Evolutionary conservation across 2,329 filamentous ascomycete species (phyloP).

Genomic region (Epichloe gansuensis): DNA sequence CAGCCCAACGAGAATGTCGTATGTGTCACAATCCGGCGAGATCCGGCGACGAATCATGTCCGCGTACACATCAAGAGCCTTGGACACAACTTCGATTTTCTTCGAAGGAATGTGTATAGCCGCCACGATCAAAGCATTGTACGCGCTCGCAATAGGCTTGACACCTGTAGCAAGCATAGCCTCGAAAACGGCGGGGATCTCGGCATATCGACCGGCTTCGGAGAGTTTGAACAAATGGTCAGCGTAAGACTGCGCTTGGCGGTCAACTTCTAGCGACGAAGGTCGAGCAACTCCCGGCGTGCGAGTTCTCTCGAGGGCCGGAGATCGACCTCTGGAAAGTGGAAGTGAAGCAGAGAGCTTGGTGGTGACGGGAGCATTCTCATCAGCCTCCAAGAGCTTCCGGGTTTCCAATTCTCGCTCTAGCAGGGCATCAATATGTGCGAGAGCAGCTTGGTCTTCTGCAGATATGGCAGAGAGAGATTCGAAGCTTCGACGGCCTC

Average conservation of each 20-base stretch:
- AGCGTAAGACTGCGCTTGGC: conserved; percentile 60
- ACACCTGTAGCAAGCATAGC: conserved; percentile 74
- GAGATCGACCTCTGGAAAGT: conserved; percentile 29
- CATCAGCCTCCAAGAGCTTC: conserved; percentile 31
- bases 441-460: conserved; percentile 49
- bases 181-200: conserved; percentile 87
- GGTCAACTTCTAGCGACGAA: conserved; percentile 49
- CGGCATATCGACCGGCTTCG: conserved; percentile 60
- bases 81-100: conserved; percentile 74
- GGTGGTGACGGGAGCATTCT: conserved; percentile 25
- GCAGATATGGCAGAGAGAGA: conserved; percentile 27
- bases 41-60: conserved; percentile 89
- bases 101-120: conserved; percentile 71
- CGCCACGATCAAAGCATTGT: conserved; percentile 79
- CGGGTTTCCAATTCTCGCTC: conserved; percentile 60
- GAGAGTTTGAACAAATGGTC: conserved; percentile 68
- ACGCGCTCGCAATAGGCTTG: conserved; percentile 71
- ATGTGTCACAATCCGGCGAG: conserved; percentile 71
- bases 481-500: conserved; percentile 23
- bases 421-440: conserved; percentile 75
- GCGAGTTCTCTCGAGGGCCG: conserved; percentile 26
- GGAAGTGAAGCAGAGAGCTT: conserved; percentile 27
- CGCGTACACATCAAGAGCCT: conserved; percentile 87
- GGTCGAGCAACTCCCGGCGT: conserved; percentile 39
- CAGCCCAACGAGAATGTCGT: conserved; percentile 74